Percentiles rank a stretch among this genome's conserved stretches.
These are phyloP conservation scores for Aspergillus sergii DNA, from an alignment of 2,329 filamentous ascomycete species.

Conservation along the genomic window DNA sequence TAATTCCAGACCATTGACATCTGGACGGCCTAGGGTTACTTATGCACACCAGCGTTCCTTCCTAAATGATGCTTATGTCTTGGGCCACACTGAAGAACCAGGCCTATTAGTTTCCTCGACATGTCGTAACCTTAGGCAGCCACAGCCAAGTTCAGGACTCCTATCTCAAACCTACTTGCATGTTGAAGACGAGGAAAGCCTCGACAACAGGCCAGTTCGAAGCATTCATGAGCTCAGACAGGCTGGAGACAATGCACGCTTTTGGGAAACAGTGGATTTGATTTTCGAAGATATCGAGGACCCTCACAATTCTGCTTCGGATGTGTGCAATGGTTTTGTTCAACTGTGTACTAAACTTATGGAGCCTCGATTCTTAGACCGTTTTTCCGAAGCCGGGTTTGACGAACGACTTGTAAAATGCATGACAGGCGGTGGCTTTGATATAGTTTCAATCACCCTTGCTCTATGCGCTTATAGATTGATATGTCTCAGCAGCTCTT, in stretches of 20 bases:
- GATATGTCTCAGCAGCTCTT: slow-evolving; percentile 28
- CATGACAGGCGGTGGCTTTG: slow-evolving; percentile 62
- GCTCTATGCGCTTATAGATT: slow-evolving; percentile 37
- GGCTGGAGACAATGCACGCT: slow-evolving; percentile 59
- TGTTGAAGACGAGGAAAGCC: slow-evolving; percentile 51
- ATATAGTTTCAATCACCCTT: slow-evolving; percentile 45
- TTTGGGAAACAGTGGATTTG: slow-evolving; percentile 57
- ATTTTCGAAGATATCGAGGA: slow-evolving; percentile 63
- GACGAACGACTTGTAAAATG: slow-evolving; percentile 69
- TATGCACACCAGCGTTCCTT: slow-evolving; percentile 64
- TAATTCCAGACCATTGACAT: slow-evolving; percentile 23
- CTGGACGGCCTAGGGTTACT: slow-evolving; percentile 52
- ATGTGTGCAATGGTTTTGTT: slow-evolving; percentile 56
- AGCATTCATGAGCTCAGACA: slow-evolving; percentile 65
- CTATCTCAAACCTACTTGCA: slow-evolving; percentile 26
- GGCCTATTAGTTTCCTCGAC: slow-evolving; percentile 9
- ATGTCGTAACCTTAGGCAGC: slow-evolving; percentile 6
- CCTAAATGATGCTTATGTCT: slow-evolving; percentile 51
- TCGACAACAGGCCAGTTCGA: slow-evolving; percentile 49
- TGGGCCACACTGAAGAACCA: slow-evolving; percentile 15
- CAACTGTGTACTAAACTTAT: slow-evolving; percentile 58
- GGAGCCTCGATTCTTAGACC: slow-evolving; percentile 42
- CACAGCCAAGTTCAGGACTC: slow-evolving; percentile 7
- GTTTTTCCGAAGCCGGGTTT: slow-evolving; percentile 72
- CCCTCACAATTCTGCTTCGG: slow-evolving; percentile 46